A percentile compares a stretch with the other conserved stretches of the same genome.
Conservation (phyloP, 208 protist species). For the Borovskyia barvae region DNA sequence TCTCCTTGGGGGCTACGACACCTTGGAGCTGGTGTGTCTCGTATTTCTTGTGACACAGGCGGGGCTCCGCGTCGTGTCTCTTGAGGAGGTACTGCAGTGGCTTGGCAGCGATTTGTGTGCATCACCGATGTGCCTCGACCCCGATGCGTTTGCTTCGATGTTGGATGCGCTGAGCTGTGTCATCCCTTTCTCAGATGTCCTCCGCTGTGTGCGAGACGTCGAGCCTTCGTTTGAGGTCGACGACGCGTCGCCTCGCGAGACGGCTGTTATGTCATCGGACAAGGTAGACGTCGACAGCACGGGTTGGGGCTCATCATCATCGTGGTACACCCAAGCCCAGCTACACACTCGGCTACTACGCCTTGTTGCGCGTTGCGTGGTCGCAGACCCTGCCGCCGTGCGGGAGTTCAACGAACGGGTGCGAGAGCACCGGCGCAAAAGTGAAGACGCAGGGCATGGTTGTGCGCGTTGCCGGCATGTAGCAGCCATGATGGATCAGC, state of each 20-base stretch:
- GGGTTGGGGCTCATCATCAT: background rate
- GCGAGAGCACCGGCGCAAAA: constrained; percentile 8
- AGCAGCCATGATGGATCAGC: constrained; percentile 3
- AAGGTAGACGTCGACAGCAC: no score
- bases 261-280: no score
- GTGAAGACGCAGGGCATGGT: no score
- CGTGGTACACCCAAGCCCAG: background rate
- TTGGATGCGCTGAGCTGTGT: constrained; percentile 49
- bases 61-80: constrained; percentile 30
- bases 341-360: constrained; percentile 10
- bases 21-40: constrained; percentile 32
- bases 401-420: constrained; percentile 11
- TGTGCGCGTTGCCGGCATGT: constrained; percentile 3
- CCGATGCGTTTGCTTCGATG: constrained; percentile 37
- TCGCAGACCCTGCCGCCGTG: constrained; percentile 1
- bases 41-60: constrained; percentile 35
- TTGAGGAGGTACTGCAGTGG: constrained; percentile 40
- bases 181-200: constrained; percentile 44
- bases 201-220: constrained; percentile 22
- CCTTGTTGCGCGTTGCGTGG: constrained; percentile 6
- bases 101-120: constrained; percentile 10
- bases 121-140: constrained; percentile 17
- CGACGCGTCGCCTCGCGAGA: no score
- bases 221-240: no score
- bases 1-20: constrained; percentile 22